Conservation (phyloP, 768 basidiomycete species). For the Amyloporia xantha region DNA sequence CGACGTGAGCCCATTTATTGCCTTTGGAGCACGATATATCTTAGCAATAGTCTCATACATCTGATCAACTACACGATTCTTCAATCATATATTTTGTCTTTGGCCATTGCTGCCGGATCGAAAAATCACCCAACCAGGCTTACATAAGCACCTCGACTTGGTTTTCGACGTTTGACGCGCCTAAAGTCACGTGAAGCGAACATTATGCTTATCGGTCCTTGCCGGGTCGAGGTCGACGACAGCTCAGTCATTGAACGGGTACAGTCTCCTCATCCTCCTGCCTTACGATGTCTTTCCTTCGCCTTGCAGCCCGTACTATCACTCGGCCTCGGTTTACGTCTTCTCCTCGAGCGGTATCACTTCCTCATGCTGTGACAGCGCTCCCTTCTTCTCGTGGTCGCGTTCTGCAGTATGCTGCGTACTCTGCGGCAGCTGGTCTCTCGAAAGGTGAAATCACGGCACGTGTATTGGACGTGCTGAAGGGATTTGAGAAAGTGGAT, state of each 20-base stretch:
- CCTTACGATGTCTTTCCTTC: constrained; percentile 47
- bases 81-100: no score
- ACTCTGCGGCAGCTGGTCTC: constrained; percentile 62
- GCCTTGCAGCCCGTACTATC: constrained; percentile 41
- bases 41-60: no score
- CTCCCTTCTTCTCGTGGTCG: constrained; percentile 16
- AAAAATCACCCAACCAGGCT: no score
- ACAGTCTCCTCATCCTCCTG: not conserved
- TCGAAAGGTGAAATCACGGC: constrained; percentile 61
- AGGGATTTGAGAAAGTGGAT: constrained; percentile 87
- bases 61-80: no score
- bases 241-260: not conserved
- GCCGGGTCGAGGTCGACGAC: not conserved
- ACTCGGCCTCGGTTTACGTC: constrained; percentile 37
- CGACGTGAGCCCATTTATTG: no score
- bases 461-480: constrained; percentile 77
- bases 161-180: no score
- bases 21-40: no score
- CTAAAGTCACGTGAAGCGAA: not conserved
- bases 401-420: constrained; percentile 38
- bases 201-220: not conserved
- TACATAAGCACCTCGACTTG: no score
- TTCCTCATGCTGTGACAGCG: constrained; percentile 15
- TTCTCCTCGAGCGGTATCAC: constrained; percentile 15
- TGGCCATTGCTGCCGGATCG: no score